These are phyloP conservation scores for Fusarium fracticaudum DNA, from an alignment of 2,329 filamentous ascomycete genomes.

Conservation along the genomic window DNA sequence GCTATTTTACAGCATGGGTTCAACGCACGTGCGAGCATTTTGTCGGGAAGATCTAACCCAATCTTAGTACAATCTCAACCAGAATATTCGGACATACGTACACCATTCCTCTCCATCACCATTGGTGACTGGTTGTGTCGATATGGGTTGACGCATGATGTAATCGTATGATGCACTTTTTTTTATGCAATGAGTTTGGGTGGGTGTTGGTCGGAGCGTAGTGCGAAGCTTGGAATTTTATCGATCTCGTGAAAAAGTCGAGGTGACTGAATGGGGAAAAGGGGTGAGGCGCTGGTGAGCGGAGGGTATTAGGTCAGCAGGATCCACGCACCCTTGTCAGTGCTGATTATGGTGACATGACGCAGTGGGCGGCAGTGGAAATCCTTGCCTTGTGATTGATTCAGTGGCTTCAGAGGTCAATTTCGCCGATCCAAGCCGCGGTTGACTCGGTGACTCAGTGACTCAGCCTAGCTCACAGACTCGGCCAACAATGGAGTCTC, in stretches of 20 bases:
- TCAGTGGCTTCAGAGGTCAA: background rate
- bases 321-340: background rate
- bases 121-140: background rate
- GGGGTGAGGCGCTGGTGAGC: background rate
- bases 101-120: constrained; percentile 28
- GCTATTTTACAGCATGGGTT: background rate
- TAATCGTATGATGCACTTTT: background rate
- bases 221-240: constrained; percentile 3
- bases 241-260: background rate
- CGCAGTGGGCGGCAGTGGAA: background rate
- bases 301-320: constrained; percentile 27
- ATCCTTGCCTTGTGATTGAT: background rate
- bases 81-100: constrained; percentile 2
- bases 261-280: constrained; percentile 32
- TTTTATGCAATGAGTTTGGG: background rate
- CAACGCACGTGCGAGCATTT: constrained; percentile 34
- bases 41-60: constrained; percentile 29
- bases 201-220: background rate
- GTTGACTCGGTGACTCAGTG: background rate
- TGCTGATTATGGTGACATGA: background rate
- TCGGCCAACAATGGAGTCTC: background rate
- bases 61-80: background rate
- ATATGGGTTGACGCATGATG: constrained; percentile 22
- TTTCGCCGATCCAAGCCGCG: background rate
- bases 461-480: background rate